phyloP scores from a whole-genome alignment of 805 yeast species.

The Kluyveromyces starmeri region DNA sequence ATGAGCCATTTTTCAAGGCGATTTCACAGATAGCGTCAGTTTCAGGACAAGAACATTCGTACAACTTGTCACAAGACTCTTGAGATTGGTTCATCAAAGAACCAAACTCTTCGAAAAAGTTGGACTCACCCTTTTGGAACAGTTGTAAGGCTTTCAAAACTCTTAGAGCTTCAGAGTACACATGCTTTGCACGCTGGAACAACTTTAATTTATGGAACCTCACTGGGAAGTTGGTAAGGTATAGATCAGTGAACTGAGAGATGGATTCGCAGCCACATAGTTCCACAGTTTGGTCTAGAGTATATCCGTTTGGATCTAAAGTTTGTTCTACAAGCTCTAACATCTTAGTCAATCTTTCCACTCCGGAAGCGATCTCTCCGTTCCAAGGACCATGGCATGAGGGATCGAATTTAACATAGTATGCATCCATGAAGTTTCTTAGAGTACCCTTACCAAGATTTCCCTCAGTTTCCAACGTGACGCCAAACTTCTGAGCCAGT shows the following conservation, averaged over 20 bases:
- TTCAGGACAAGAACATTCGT: conserved; percentile 48
- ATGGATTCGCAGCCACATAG: conserved; percentile 34
- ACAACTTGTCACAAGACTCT: conserved; percentile 37
- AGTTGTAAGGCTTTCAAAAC: conserved; percentile 43
- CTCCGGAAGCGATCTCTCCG: conserved; percentile 38
- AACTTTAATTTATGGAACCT: conserved; percentile 46
- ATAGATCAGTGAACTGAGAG: conserved; percentile 35
- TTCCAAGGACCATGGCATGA: conserved; percentile 33
- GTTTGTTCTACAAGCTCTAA: conserved; percentile 36
- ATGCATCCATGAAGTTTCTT: conserved; percentile 53
- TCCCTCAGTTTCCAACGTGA: conserved; percentile 38
- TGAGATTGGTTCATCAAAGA: conserved; percentile 52
- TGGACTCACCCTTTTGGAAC: conserved; percentile 26
- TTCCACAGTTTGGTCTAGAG: conserved; percentile 35
- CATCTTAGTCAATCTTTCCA: conserved; percentile 33
- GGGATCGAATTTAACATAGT: conserved; percentile 25
- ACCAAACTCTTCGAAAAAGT: conserved; percentile 41
- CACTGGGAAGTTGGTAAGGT: conserved; percentile 48
- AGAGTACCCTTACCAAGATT: conserved; percentile 50
- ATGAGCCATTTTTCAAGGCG: conserved; percentile 47
- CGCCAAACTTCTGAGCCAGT: conserved; percentile 40
- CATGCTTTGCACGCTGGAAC: conserved; percentile 53
- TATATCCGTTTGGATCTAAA: conserved; percentile 40
- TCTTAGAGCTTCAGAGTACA: conserved; percentile 50
- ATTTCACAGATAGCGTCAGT: conserved; percentile 45